Conservation (phyloP, 768 basidiomycete species). For the Trametopsis cervina region DNA sequence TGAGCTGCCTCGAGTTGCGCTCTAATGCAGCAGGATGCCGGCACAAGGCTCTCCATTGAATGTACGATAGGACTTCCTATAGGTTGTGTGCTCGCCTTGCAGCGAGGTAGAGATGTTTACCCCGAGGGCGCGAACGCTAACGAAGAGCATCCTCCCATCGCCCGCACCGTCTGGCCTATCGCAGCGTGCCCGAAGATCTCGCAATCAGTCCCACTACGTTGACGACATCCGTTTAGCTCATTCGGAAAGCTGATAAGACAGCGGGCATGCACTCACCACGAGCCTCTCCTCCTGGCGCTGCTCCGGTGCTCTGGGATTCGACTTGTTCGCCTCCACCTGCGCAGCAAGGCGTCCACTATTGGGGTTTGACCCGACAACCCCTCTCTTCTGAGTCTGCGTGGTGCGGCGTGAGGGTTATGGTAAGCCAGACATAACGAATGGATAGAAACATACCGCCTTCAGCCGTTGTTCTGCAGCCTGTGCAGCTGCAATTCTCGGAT, state of each 20-base stretch:
- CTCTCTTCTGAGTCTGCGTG: slow-evolving; percentile 34
- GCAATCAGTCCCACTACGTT: slow-evolving; percentile 36
- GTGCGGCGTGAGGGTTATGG: not conserved
- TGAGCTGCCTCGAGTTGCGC: no score
- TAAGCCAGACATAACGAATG: not conserved
- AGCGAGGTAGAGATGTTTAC: not conserved
- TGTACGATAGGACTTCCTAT: no score
- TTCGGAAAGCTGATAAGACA: slow-evolving; percentile 7
- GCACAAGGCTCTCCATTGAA: no score
- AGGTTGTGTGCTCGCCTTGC: no score
- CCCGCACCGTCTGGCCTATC: not conserved
- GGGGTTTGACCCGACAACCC: slow-evolving; percentile 37
- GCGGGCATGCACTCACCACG: slow-evolving; percentile 34
- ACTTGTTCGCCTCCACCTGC: slow-evolving; percentile 34
- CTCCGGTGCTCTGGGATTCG: slow-evolving; percentile 30
- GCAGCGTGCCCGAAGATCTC: not conserved
- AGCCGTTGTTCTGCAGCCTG: slow-evolving; percentile 29
- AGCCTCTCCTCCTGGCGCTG: slow-evolving; percentile 33
- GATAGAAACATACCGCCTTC: slow-evolving; percentile 27
- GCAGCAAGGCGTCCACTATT: slow-evolving; percentile 38
- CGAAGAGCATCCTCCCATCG: not conserved
- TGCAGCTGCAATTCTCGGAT: slow-evolving; percentile 27
- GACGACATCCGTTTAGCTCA: slow-evolving; percentile 13
- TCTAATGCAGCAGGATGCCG: no score
- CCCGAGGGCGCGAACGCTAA: no score